phyloP scores from a whole-genome alignment of 2,329 filamentous ascomycete species.

The Xylaria sp. region DNA sequence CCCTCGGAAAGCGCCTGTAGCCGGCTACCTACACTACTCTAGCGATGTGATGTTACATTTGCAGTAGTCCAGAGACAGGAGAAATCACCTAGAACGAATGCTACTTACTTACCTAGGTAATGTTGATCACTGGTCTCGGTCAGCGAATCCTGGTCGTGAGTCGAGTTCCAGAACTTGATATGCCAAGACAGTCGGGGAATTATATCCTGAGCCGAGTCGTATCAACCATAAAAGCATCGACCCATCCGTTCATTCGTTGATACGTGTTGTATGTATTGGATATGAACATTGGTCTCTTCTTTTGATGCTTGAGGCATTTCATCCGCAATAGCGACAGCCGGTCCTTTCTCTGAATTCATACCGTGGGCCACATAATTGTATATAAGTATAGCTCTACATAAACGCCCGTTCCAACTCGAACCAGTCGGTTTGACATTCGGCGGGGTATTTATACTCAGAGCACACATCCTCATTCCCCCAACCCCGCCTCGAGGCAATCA shows the following conservation, averaged over 20 bases:
- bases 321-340: neutral
- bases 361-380: too few relatives aligned
- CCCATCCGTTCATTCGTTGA: neutral
- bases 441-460: neutral
- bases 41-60: too few relatives aligned
- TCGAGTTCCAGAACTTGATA: neutral
- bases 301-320: neutral
- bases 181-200: neutral
- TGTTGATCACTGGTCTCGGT: neutral
- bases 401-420: neutral
- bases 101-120: too few relatives aligned
- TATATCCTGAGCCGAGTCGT: neutral
- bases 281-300: neutral
- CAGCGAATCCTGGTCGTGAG: neutral
- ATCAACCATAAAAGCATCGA: neutral
- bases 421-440: neutral
- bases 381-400: neutral
- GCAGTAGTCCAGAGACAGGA: neutral
- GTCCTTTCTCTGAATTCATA: too few relatives aligned
- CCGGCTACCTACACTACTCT: constrained; percentile 4
- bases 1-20: constrained; percentile 21
- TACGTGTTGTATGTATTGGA: neutral
- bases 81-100: constrained; percentile 1
- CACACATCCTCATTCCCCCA: neutral
- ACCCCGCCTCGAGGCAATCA: neutral